A percentile compares a stretch with the other conserved stretches of the same genome.
phyloP scores from a whole-genome alignment of 2,329 filamentous ascomycete genomes.

The Colletotrichum caudatum region DNA sequence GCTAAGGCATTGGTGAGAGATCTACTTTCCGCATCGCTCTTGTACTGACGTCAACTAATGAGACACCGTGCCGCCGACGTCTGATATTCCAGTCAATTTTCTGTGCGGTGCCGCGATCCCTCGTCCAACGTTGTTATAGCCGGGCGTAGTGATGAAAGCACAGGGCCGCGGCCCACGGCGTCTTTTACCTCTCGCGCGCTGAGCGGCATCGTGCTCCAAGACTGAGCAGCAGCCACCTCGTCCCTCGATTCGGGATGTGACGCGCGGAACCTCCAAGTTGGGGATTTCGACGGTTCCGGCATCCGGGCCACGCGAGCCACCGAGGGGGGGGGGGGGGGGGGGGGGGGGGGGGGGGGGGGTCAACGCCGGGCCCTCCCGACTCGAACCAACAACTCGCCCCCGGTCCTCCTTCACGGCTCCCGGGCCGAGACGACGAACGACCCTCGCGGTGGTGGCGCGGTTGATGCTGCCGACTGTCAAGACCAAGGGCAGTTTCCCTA shows the following conservation, averaged over 20 bases:
- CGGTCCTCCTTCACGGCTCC: conserved; percentile 20
- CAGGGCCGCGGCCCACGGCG: no score
- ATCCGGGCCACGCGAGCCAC: conserved; percentile 43
- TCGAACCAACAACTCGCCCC: conserved; percentile 6
- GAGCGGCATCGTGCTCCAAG: no score
- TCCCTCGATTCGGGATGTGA: conserved; percentile 19
- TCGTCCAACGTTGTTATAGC: no score
- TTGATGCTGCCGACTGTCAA: conserved; percentile 42
- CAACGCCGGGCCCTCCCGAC: conserved; percentile 32
- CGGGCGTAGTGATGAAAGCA: no score
- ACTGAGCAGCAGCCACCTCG: neutral
- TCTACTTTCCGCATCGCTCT: no score
- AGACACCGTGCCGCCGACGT: no score
- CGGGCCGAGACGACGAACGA: conserved; percentile 45
- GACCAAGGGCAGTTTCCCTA: neutral
- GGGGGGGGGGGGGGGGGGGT: conserved; percentile 39
- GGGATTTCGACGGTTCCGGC: conserved; percentile 45
- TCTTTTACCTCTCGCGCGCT: no score
- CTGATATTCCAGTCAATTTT: no score
- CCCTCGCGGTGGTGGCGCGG: conserved; percentile 43
- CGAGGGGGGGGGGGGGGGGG: conserved; percentile 27
- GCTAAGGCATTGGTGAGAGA: no score
- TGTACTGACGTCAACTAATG: no score
- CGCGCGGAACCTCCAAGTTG: conserved; percentile 41
- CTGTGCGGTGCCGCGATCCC: no score